These are phyloP conservation scores for Malassezia brasiliensis DNA, from an alignment of 1,284 basidiomycete species.

Conservation along the genomic window DNA sequence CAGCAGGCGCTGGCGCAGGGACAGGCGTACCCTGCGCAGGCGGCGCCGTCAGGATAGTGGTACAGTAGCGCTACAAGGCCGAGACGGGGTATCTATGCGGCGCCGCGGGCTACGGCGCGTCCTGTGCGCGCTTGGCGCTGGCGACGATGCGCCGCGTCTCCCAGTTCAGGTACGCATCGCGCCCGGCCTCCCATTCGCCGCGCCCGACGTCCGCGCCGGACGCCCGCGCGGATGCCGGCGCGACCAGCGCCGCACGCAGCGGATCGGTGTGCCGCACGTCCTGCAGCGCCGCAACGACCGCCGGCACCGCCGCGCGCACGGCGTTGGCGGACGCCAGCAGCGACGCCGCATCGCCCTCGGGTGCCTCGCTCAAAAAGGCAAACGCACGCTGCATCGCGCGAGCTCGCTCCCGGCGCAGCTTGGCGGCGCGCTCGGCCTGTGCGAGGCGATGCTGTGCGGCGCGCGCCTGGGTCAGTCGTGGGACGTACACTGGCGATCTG, in stretches of 20 bases:
- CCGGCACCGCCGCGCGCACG: constrained; percentile 26
- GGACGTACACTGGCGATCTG: constrained; percentile 3
- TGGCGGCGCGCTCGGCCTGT: constrained; percentile 15
- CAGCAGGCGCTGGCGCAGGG: constrained; percentile 29
- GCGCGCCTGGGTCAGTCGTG: constrained; percentile 1
- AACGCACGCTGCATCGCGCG: not conserved
- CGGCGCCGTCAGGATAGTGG: too few relatives aligned
- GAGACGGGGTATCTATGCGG: not conserved
- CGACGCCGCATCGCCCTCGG: not conserved
- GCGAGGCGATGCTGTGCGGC: constrained; percentile 14
- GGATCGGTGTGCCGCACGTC: constrained; percentile 26
- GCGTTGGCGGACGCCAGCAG: constrained; percentile 14
- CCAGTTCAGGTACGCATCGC: constrained; percentile 40
- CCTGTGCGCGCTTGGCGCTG: constrained; percentile 13
- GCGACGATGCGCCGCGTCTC: constrained; percentile 34
- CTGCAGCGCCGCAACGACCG: constrained; percentile 25
- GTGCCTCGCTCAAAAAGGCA: constrained; percentile 6
- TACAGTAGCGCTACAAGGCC: too few relatives aligned
- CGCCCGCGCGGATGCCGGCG: constrained; percentile 1
- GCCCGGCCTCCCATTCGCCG: constrained; percentile 27
- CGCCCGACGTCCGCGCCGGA: constrained; percentile 17
- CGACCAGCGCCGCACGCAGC: constrained; percentile 23
- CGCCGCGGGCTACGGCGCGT: not conserved
- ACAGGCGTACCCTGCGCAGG: not conserved
- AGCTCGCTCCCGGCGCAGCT: constrained; percentile 21